These are phyloP conservation scores for Oenanthe sinensis DNA, from an alignment of 129 eudicot genomes.

Conservation along the genomic window DNA sequence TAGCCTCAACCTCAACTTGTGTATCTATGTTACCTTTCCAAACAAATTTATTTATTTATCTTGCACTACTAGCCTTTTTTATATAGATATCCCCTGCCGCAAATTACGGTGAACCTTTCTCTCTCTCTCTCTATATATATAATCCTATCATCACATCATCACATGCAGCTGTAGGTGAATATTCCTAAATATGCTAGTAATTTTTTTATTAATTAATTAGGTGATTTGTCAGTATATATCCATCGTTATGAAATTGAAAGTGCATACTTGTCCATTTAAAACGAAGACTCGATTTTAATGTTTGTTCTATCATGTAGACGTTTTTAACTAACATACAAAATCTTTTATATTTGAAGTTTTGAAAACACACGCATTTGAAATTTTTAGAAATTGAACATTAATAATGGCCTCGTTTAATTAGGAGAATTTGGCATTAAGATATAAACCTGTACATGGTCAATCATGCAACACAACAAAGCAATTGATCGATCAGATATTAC, in stretches of 20 bases:
- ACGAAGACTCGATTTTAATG: no score
- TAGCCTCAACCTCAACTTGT: background rate
- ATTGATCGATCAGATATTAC: no score
- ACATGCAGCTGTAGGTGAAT: slow-evolving; percentile 5
- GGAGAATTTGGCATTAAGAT: background rate
- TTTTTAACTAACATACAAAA: no score
- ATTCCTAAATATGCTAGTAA: background rate
- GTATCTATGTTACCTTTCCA: background rate
- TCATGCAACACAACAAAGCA: background rate
- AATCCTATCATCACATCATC: background rate
- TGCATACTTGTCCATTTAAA: background rate
- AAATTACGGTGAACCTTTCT: background rate
- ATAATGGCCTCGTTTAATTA: background rate
- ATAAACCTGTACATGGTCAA: background rate
- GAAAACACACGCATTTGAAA: background rate
- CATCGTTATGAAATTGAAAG: background rate
- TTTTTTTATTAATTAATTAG: background rate
- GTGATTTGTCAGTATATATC: background rate
- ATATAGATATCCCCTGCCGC: background rate
- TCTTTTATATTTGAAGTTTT: background rate
- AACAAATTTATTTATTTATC: background rate
- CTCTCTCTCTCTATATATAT: no score
- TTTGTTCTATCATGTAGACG: no score
- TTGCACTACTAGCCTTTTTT: background rate
- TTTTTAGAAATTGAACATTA: background rate